Evolutionary conservation across 768 basidiomycete species (phyloP).

Genomic region (Leccinum incarnatum): DNA sequence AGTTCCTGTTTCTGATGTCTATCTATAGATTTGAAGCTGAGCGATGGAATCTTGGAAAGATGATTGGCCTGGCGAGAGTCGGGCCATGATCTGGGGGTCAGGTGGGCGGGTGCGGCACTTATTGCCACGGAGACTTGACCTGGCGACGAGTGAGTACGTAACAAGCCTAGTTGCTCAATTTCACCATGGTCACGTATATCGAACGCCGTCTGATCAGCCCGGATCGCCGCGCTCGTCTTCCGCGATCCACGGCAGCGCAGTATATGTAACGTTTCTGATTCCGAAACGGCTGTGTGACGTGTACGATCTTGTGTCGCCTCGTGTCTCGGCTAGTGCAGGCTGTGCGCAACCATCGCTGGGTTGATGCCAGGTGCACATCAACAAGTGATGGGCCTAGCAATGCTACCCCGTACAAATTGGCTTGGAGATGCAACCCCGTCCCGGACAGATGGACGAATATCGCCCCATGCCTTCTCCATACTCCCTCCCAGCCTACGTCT

Average conservation of each 20-base stretch:
- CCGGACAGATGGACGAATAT: constrained; percentile 42
- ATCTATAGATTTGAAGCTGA: constrained; percentile 25
- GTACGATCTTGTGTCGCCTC: constrained; percentile 28
- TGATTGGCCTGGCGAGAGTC: constrained; percentile 10
- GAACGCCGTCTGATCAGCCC: constrained; percentile 25
- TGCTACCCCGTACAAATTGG: constrained; percentile 28
- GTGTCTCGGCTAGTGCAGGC: constrained; percentile 29
- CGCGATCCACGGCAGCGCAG: constrained; percentile 23
- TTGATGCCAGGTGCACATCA: constrained; percentile 24
- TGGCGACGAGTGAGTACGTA: constrained; percentile 23
- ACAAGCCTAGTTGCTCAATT: constrained; percentile 11
- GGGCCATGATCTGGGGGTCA: constrained; percentile 9
- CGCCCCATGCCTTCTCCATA: constrained; percentile 31
- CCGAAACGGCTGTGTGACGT: constrained; percentile 32
- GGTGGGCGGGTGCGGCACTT: constrained; percentile 8
- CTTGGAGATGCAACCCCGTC: constrained; percentile 32
- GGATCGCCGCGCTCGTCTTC: constrained; percentile 23
- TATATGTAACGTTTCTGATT: constrained; percentile 28
- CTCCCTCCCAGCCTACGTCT: constrained; percentile 36
- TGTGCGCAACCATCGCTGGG: constrained; percentile 29
- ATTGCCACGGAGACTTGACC: constrained; percentile 16
- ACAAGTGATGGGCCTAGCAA: constrained; percentile 22
- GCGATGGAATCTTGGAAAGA: constrained; percentile 20
- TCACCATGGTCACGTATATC: constrained; percentile 21
- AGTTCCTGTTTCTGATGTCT: constrained; percentile 30